These are phyloP conservation scores for Bruguiera hainesii DNA, from an alignment of 441 rosid genomes.

Conservation along the genomic window DNA sequence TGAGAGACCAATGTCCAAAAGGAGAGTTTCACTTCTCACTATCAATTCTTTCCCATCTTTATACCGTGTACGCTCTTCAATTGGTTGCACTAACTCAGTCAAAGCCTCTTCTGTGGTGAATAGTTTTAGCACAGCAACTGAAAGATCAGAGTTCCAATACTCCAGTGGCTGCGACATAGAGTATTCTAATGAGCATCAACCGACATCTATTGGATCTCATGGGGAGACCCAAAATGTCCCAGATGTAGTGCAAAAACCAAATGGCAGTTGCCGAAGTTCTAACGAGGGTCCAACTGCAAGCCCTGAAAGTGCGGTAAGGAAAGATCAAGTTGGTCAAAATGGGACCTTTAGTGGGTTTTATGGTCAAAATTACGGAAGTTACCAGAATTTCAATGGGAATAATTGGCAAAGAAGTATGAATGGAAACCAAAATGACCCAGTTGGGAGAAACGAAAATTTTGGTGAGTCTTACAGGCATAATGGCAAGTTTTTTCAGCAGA, in stretches of 20 bases:
- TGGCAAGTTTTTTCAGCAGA: conserved; percentile 8
- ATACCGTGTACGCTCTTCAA: conserved; percentile 33
- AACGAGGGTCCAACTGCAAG: conserved; percentile 24
- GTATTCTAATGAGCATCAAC: conserved; percentile 16
- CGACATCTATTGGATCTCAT: conserved; percentile 15
- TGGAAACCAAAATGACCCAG: conserved; percentile 17
- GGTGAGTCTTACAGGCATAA: conserved; percentile 19
- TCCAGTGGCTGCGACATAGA: conserved; percentile 18
- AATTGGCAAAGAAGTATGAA: conserved; percentile 16
- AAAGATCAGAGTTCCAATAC: conserved; percentile 40
- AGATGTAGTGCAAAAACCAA: conserved; percentile 17
- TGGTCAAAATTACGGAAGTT: conserved; percentile 13
- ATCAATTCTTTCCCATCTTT: conserved; percentile 26
- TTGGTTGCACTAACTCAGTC: conserved; percentile 20
- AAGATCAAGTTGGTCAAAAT: conserved; percentile 12
- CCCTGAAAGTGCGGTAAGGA: conserved; percentile 11
- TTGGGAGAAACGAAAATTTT: conserved; percentile 21
- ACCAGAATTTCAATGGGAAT: conserved; percentile 10
- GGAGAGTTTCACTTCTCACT: conserved; percentile 29
- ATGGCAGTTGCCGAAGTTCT: conserved; percentile 30
- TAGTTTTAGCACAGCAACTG: conserved; percentile 41
- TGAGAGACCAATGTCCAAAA: conserved; percentile 41
- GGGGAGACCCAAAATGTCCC: conserved; percentile 13
- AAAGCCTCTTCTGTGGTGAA: conserved; percentile 22
- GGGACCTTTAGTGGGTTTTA: conserved; percentile 14